Conservation (phyloP, 1,284 basidiomycete genomes). For the Trichosporon ovoides region DNA sequence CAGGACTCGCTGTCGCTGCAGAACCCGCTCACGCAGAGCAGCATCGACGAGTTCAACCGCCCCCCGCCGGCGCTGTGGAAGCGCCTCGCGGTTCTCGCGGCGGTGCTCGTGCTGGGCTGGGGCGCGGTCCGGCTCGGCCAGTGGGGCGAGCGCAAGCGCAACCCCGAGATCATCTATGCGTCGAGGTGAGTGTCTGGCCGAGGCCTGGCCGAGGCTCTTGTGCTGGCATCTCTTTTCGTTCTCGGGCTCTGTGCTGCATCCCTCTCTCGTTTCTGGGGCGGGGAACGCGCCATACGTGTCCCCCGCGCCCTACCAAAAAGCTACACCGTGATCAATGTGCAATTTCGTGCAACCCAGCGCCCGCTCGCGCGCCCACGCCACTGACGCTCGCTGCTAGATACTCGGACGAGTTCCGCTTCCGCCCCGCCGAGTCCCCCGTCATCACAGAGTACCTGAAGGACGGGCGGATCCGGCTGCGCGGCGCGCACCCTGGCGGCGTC, state of each 20-base stretch:
- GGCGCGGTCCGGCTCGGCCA: constrained; percentile 29
- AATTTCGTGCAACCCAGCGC: too few species aligned
- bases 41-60: constrained; percentile 40
- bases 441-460: constrained; percentile 49
- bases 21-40: constrained; percentile 14
- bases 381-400: constrained; percentile 33
- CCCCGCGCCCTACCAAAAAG: too few species aligned
- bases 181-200: constrained; percentile 41
- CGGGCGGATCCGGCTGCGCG: constrained; percentile 46
- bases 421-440: constrained; percentile 50
- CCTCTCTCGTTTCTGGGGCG: too few species aligned
- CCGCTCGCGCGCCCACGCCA: background rate
- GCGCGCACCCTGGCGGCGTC: constrained; percentile 45
- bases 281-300: too few species aligned
- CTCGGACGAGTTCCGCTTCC: constrained; percentile 49
- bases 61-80: constrained; percentile 45
- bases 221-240: too few species aligned
- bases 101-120: constrained; percentile 38
- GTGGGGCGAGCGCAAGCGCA: constrained; percentile 8
- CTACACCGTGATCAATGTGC: too few species aligned
- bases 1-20: constrained; percentile 10
- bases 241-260: too few species aligned
- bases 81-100: constrained; percentile 31
- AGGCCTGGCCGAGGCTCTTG: too few species aligned
- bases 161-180: constrained; percentile 47